Percentiles rank a stretch among this genome's conserved stretches.
phyloP scores from a whole-genome alignment of 2,329 filamentous ascomycete genomes.

The Albifimbria verrucaria region DNA sequence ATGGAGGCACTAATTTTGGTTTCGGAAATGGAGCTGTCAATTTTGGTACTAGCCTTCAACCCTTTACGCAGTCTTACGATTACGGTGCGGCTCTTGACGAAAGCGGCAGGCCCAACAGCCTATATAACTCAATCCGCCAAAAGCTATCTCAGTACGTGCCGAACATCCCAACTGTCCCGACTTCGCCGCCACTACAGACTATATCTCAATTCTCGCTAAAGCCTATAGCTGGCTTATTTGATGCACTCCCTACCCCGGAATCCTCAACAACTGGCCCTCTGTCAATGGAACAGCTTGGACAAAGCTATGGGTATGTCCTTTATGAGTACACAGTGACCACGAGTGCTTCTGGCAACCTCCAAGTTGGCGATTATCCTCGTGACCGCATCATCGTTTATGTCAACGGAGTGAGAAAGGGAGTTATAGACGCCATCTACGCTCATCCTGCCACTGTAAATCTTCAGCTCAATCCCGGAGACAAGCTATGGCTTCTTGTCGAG shows the following conservation, averaged over 20 bases:
- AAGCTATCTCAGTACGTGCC: constrained; percentile 35
- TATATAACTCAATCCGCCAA: constrained; percentile 38
- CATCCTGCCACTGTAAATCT: constrained; percentile 34
- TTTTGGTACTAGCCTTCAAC: constrained; percentile 31
- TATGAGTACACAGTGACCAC: constrained; percentile 34
- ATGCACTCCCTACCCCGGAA: constrained; percentile 21
- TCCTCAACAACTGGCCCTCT: constrained; percentile 25
- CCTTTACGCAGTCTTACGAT: constrained; percentile 46
- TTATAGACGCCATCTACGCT: constrained; percentile 44
- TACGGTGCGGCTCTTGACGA: constrained; percentile 49
- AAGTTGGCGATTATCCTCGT: constrained; percentile 38
- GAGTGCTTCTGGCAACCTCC: constrained; percentile 26
- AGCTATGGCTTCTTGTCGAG: constrained; percentile 42
- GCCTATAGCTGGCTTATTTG: constrained; percentile 35
- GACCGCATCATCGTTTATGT: constrained; percentile 47
- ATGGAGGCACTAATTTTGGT: constrained; percentile 49
- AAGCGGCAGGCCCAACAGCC: constrained; percentile 40
- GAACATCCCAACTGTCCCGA: constrained; percentile 34
- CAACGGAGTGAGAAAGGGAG: constrained; percentile 36
- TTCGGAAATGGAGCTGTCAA: constrained; percentile 44
- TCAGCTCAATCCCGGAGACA: constrained; percentile 33
- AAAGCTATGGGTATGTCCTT: constrained; percentile 41
- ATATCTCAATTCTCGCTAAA: constrained; percentile 34
- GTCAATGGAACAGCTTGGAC: constrained; percentile 42
- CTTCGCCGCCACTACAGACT: constrained; percentile 25